Evolutionary conservation across 106 monocot species (phyloP).

Genomic region (Platanthera zijinensis): DNA sequence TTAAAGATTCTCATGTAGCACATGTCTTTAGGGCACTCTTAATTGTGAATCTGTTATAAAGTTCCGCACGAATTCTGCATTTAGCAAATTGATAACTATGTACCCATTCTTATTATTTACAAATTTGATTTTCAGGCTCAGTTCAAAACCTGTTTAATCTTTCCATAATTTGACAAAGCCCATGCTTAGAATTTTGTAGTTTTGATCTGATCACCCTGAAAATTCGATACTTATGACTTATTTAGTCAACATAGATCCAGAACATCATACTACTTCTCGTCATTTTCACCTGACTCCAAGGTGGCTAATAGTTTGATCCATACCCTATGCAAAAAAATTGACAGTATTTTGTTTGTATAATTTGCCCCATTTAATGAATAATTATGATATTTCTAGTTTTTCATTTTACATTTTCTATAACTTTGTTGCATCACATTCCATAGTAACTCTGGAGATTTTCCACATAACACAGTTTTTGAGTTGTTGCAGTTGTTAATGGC

Average conservation of each 20-base stretch:
- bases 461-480: background rate
- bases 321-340: background rate
- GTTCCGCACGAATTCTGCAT: background rate
- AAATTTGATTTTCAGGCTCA: background rate
- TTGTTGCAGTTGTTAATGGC: constrained; percentile 71
- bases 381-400: background rate
- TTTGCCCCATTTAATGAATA: background rate
- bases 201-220: background rate
- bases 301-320: background rate
- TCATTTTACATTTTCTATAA: background rate
- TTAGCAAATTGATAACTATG: background rate
- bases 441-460: background rate
- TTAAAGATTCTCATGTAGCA: background rate
- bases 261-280: background rate
- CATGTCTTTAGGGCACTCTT: background rate
- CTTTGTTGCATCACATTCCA: background rate
- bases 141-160: background rate
- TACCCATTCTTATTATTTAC: background rate
- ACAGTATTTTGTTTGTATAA: background rate
- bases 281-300: background rate
- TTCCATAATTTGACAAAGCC: background rate
- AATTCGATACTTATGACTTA: background rate
- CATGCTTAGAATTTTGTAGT: background rate
- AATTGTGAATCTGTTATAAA: background rate
- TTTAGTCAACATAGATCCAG: background rate